A percentile compares a stretch with the other conserved stretches of the same genome.
phyloP scores from a whole-genome alignment of 495 filamentous ascomycete genomes.

The Chaetomium fimeti region DNA sequence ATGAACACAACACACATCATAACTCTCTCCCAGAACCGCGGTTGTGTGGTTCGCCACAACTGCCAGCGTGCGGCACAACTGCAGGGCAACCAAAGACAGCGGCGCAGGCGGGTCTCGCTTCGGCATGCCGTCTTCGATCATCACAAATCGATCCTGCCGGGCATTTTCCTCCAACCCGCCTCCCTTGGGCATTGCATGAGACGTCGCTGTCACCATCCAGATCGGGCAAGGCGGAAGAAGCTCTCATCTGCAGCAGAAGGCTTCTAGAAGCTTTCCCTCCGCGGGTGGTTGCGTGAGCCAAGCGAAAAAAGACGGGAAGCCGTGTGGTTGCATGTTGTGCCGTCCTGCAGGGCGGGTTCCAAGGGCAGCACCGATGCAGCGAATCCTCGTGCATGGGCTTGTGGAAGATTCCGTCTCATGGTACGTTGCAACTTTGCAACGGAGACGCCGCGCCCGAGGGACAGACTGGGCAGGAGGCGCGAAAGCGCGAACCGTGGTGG shows the following conservation, averaged over 20 bases:
- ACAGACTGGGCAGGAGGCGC: slow-evolving; percentile 8
- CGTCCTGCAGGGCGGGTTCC: slow-evolving; percentile 9
- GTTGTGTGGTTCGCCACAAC: background rate
- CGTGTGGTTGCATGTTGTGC: slow-evolving; percentile 13
- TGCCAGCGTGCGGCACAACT: slow-evolving; percentile 7
- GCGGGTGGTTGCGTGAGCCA: slow-evolving; percentile 4
- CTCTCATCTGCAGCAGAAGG: background rate
- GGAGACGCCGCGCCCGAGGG: slow-evolving; percentile 13
- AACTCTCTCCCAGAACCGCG: background rate
- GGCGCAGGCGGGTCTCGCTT: background rate
- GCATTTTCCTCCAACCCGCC: too few species aligned
- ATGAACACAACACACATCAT: background rate
- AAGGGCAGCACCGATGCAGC: background rate
- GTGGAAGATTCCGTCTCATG: slow-evolving; percentile 5
- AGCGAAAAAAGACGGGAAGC: background rate
- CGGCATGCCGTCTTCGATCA: background rate
- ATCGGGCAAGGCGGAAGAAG: slow-evolving; percentile 18
- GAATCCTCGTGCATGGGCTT: slow-evolving; percentile 1
- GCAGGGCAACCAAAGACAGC: background rate
- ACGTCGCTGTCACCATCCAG: slow-evolving; percentile 6
- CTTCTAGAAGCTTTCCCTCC: slow-evolving; percentile 20
- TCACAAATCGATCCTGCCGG: background rate
- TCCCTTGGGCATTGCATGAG: background rate
- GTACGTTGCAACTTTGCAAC: slow-evolving; percentile 8
- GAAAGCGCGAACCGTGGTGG: background rate